Evolutionary conservation across 1,284 basidiomycete species (phyloP), one percentile per base, ranked within the genome.

Genomic region (Leccinum griseonigrum): DNA sequence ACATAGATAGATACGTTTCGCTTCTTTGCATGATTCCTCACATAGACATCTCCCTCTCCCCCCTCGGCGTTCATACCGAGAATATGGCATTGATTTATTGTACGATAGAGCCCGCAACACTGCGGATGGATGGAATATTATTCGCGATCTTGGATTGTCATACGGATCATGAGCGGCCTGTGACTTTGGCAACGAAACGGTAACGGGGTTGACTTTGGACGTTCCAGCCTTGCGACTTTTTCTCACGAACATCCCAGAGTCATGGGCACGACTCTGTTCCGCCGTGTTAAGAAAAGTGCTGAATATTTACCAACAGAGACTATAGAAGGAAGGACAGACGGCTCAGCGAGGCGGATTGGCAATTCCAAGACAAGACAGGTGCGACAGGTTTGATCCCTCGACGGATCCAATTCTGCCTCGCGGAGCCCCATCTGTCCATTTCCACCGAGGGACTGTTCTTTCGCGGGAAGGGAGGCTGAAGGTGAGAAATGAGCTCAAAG

Each of bases 41-140:
- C 69, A 72, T 71, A 71, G 69, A 71, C 59, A 59, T 26, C 63
- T 57, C 64, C 16, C 62, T 56, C 58, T 60, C 57, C 56, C 43
- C 51, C 40, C 26, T 46, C 52, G 18, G 22, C 14, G 16, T 52
- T 31, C 51, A 46, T 31, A 14, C 63, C 62, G 67, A 68, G 67
- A 66, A 66, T 71, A 69, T 71, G 63, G 73, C 73, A 75, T 74
- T 71, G 70, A 71, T 67, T 75, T 71, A 71, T 71, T 71, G 70
- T 71, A 71, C 73, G 69, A 73, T 71, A 71, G 71, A 71, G 51
- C 54, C 60, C 62, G 62, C 61, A 22, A 3, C 52, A 29, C 10
- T 60, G 63, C 68, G 65, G 66, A 70, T 43, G 73, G 72, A 75
- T 71, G 71, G 71, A 73, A 71, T 73, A 73, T 68, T 73, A 70